A percentile compares a stretch with the other conserved stretches of the same genome.
Evolutionary conservation across 805 yeast genomes (phyloP).

Genomic region (Cephaloascus albidus): DNA sequence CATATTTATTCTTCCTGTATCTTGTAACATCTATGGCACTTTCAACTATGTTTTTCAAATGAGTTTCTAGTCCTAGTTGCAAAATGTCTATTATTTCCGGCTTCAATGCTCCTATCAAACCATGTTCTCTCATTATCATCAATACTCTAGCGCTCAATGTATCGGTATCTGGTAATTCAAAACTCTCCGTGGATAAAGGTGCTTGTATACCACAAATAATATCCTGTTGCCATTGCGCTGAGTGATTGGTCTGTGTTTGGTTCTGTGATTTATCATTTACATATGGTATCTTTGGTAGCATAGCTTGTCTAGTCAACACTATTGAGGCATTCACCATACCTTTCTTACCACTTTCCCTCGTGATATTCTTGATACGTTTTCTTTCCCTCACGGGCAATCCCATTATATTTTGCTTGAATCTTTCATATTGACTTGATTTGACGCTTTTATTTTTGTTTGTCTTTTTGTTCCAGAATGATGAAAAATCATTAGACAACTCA

Average conservation of each 20-base stretch:
- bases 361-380: constrained; percentile 72
- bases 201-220: constrained; percentile 78
- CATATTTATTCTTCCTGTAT: constrained; percentile 41
- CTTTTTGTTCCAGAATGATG: constrained; percentile 39
- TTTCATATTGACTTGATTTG: constrained; percentile 65
- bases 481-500: constrained; percentile 28
- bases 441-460: constrained; percentile 37
- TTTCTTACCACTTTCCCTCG: constrained; percentile 74
- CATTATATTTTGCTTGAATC: constrained; percentile 77
- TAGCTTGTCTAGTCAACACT: constrained; percentile 60
- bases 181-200: constrained; percentile 68
- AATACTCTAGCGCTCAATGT: constrained; percentile 58
- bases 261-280: constrained; percentile 41
- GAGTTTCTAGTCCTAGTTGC: constrained; percentile 73
- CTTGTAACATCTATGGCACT: constrained; percentile 65
- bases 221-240: constrained; percentile 87
- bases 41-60: constrained; percentile 66
- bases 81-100: constrained; percentile 72
- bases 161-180: constrained; percentile 75
- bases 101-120: constrained; percentile 73
- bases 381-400: constrained; percentile 80
- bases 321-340: constrained; percentile 64
- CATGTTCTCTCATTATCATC: constrained; percentile 85
- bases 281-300: constrained; percentile 80
- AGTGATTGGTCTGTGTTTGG: constrained; percentile 34